Conservation (phyloP, 306 rosid genomes). For the Betula pendula region DNA sequence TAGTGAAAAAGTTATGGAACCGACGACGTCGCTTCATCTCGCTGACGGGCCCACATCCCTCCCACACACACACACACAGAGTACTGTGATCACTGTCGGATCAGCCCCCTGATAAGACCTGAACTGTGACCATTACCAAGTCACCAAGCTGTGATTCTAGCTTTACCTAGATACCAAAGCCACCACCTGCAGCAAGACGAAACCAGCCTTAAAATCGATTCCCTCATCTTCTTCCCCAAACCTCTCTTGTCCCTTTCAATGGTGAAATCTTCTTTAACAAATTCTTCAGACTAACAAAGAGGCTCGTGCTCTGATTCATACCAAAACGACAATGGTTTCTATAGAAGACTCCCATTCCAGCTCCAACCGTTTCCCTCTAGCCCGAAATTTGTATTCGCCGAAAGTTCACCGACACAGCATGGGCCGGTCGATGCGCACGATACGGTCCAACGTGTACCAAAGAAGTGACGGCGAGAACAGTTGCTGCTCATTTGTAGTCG, state of each 20-base stretch:
- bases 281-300: too few relatives aligned
- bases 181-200: conserved; percentile 32
- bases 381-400: conserved; percentile 48
- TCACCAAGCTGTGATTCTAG: conserved; percentile 14
- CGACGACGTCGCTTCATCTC: conserved; percentile 12
- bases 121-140: conserved; percentile 34
- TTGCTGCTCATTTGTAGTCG: conserved; percentile 45
- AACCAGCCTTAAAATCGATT: conserved; percentile 32
- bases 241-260: conserved; percentile 17
- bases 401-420: conserved; percentile 46
- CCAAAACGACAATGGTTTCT: conserved; percentile 61
- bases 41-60: conserved; percentile 40
- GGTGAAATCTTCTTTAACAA: conserved; percentile 34
- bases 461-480: conserved; percentile 42
- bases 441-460: conserved; percentile 70
- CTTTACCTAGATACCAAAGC: conserved; percentile 20
- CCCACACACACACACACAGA: conserved; percentile 27
- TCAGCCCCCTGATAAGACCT: conserved; percentile 18
- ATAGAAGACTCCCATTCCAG: conserved; percentile 65
- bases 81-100: conserved; percentile 27
- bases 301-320: too few relatives aligned
- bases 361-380: conserved; percentile 59
- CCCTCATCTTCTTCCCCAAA: conserved; percentile 29
- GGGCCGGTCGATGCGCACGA: conserved; percentile 93
- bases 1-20: too few relatives aligned